These are phyloP conservation scores for Trichodelitschia bisporula DNA, from an alignment of 495 filamentous ascomycete species.

Conservation along the genomic window DNA sequence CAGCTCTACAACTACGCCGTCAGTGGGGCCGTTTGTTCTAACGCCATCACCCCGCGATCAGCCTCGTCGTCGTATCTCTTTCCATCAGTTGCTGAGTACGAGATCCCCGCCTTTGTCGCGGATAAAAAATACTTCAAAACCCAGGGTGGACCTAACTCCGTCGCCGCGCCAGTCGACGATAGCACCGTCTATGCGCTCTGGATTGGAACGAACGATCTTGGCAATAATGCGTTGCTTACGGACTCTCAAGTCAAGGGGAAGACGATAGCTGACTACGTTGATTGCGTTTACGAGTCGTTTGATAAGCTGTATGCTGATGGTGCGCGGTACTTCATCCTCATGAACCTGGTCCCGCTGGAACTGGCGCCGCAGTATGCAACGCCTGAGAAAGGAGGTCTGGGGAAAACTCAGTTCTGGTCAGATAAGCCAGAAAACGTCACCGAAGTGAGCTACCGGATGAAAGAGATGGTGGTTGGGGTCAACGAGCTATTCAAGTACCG, in stretches of 20 bases:
- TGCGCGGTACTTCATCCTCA: conserved; percentile 40
- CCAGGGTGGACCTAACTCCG: conserved; percentile 23
- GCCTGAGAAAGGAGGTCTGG: conserved; percentile 22
- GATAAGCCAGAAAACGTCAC: conserved; percentile 22
- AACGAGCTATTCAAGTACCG: conserved; percentile 39
- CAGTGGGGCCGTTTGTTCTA: conserved; percentile 42
- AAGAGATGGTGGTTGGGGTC: conserved; percentile 29
- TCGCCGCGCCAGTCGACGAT: conserved; percentile 21
- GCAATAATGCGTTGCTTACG: conserved; percentile 32
- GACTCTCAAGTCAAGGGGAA: conserved; percentile 31
- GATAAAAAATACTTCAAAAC: conserved; percentile 23
- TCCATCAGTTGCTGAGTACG: conserved; percentile 39
- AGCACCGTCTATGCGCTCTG: conserved; percentile 48
- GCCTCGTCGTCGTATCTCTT: conserved; percentile 22
- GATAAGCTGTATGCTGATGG: conserved; percentile 35
- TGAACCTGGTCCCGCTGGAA: conserved; percentile 39
- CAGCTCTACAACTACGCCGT: conserved; percentile 54
- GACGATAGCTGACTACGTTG: conserved; percentile 33
- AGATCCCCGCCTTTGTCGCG: conserved; percentile 41
- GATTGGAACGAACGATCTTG: conserved; percentile 63
- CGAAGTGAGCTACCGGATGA: conserved; percentile 31
- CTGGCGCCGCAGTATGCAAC: conserved; percentile 33
- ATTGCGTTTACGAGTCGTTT: conserved; percentile 36
- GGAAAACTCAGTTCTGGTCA: neutral
- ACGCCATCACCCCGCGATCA: conserved; percentile 30